Evolutionary conservation across 2,329 filamentous ascomycete species (phyloP).

Genomic region (Fusarium napiforme): DNA sequence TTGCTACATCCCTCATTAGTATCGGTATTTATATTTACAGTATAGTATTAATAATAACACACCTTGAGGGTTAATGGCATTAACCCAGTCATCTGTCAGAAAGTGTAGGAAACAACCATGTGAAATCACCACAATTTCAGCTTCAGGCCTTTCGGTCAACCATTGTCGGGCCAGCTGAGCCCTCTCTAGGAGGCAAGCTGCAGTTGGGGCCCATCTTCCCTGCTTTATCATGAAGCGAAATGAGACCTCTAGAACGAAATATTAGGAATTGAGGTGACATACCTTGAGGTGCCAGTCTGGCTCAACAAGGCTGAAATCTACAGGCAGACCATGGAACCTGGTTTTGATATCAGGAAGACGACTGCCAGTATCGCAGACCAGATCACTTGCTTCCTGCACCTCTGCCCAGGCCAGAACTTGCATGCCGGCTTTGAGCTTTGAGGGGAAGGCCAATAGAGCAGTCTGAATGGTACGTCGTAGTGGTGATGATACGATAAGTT

Average conservation of each 20-base stretch:
- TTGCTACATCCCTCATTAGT: background rate
- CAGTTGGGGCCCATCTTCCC: background rate
- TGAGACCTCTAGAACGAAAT: background rate
- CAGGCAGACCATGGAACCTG: background rate
- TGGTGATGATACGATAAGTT: background rate
- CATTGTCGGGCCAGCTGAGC: background rate
- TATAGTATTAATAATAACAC: background rate
- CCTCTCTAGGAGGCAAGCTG: background rate
- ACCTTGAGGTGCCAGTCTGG: background rate
- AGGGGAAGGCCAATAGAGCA: background rate
- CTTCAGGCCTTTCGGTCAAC: background rate
- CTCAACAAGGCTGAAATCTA: background rate
- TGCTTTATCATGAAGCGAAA: background rate
- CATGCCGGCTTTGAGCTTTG: background rate
- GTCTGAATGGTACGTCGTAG: background rate
- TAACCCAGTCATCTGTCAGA: background rate
- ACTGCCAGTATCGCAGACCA: constrained; percentile 1
- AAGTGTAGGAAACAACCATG: constrained; percentile 10
- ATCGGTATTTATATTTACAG: background rate
- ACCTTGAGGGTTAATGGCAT: background rate
- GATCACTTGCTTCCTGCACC: constrained; percentile 1
- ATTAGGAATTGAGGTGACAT: background rate
- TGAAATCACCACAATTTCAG: background rate
- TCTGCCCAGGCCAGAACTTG: background rate
- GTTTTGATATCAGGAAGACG: background rate